A percentile compares a stretch with the other conserved stretches of the same genome.
Evolutionary conservation across 257 asterid genomes (phyloP).

Genomic region (Jacaranda mimosifolia): DNA sequence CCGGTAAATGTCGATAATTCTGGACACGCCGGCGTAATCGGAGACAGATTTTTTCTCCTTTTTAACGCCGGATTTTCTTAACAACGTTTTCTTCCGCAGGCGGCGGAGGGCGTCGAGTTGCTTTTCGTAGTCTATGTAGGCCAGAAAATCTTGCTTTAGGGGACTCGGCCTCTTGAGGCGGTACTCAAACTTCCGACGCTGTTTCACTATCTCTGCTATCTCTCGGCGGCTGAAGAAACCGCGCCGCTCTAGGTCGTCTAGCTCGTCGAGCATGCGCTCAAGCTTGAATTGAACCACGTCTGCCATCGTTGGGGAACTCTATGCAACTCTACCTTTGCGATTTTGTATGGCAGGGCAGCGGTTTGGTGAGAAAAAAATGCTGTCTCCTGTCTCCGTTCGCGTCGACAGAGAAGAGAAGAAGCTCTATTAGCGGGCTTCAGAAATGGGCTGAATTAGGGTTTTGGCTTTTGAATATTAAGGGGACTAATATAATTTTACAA

Average conservation of each 20-base stretch:
- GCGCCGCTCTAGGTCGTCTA: constrained; percentile 82
- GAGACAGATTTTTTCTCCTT: constrained; percentile 68
- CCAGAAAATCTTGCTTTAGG: constrained; percentile 70
- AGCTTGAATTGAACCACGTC: constrained; percentile 89
- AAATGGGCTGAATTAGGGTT: constrained; percentile 43
- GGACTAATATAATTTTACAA: background rate
- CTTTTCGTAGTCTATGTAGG: constrained; percentile 84
- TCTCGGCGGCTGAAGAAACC: constrained; percentile 78
- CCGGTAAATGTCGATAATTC: constrained; percentile 77
- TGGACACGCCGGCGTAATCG: constrained; percentile 74
- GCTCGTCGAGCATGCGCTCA: constrained; percentile 92
- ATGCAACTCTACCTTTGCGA: background rate
- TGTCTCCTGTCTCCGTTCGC: background rate
- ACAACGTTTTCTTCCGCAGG: constrained; percentile 66
- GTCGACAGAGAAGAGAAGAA: background rate
- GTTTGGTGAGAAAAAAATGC: background rate
- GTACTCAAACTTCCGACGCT: constrained; percentile 93
- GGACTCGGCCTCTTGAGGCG: constrained; percentile 93
- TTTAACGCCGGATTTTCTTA: constrained; percentile 48
- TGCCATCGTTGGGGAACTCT: constrained; percentile 60
- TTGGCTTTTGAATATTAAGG: background rate
- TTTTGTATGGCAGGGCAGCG: background rate
- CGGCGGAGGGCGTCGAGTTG: constrained; percentile 73
- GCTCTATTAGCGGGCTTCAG: constrained; percentile 32
- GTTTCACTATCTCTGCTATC: constrained; percentile 88